These are phyloP conservation scores for Sphagnum fallax DNA, from an alignment of 228 moss, liverwort and hornwort species.

Conservation along the genomic window DNA sequence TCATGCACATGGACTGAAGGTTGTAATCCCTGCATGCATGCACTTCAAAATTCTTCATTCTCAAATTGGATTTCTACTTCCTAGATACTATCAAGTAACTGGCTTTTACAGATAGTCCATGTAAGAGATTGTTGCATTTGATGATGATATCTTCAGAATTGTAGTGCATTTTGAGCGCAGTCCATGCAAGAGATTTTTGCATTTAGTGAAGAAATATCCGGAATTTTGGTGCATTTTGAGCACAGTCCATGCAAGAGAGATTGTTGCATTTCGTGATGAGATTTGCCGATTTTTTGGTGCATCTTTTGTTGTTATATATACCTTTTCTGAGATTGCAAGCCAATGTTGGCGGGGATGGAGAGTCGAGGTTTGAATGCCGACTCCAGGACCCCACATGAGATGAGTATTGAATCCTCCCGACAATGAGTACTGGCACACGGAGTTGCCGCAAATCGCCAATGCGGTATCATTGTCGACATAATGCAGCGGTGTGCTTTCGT, in stretches of 20 bases:
- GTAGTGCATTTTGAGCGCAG: too few relatives aligned
- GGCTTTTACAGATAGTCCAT: too few relatives aligned
- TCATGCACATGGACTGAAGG: not conserved
- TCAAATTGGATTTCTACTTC: not conserved
- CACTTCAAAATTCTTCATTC: not conserved
- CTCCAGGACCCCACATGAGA: slow-evolving; percentile 66
- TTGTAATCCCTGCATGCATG: not conserved
- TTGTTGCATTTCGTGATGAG: not conserved
- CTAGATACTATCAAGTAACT: too few relatives aligned
- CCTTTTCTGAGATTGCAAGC: slow-evolving; percentile 76
- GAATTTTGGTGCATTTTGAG: not conserved
- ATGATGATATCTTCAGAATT: too few relatives aligned
- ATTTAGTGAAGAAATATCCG: not conserved
- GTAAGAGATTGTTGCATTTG: too few relatives aligned
- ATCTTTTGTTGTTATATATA: slow-evolving; percentile 2
- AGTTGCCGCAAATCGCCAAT: slow-evolving; percentile 65
- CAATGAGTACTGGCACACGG: slow-evolving; percentile 63
- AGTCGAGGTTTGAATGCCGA: slow-evolving; percentile 50
- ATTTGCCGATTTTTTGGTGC: not conserved
- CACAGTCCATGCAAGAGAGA: not conserved
- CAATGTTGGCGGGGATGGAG: slow-evolving; percentile 35
- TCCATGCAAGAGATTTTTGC: too few relatives aligned
- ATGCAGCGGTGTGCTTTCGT: slow-evolving; percentile 54
- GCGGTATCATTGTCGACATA: slow-evolving; percentile 55
- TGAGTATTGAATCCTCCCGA: slow-evolving; percentile 51